These are phyloP conservation scores for Apiotrichum porosum DNA, from an alignment of 1,284 basidiomycete genomes.

Conservation along the genomic window DNA sequence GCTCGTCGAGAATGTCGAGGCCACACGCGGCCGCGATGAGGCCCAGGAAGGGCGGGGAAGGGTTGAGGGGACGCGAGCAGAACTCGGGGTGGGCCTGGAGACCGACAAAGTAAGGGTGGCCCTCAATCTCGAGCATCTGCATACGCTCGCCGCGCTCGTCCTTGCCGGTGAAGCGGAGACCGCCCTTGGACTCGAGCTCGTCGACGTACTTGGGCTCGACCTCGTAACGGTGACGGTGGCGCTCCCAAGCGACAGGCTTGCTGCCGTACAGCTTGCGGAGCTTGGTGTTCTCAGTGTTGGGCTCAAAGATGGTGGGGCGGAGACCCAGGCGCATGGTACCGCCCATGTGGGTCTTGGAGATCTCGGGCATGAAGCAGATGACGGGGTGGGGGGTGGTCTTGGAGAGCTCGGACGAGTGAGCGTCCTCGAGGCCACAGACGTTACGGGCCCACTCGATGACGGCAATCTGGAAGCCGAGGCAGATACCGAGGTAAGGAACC, in stretches of 20 bases:
- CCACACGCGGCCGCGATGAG: conserved; percentile 84
- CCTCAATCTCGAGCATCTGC: conserved; percentile 86
- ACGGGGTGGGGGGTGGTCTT: conserved; percentile 61
- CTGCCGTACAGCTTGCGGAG: conserved; percentile 82
- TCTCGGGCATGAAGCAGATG: conserved; percentile 98
- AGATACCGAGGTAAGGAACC: conserved; percentile 93
- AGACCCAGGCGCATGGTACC: conserved; percentile 97
- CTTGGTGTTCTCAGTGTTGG: conserved; percentile 59
- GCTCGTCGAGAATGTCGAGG: conserved; percentile 61
- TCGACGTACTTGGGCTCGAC: conserved; percentile 87
- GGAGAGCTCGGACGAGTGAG: conserved; percentile 83
- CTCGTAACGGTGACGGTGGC: conserved; percentile 96
- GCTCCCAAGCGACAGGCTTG: conserved; percentile 82
- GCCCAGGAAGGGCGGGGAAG: conserved; percentile 94
- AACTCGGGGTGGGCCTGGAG: conserved; percentile 98
- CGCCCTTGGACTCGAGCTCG: conserved; percentile 63
- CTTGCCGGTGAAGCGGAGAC: conserved; percentile 77
- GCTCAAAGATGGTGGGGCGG: conserved; percentile 84
- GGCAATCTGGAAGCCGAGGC: conserved; percentile 95
- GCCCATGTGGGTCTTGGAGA: conserved; percentile 95
- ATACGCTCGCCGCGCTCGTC: conserved; percentile 96
- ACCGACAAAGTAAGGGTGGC: conserved; percentile 92
- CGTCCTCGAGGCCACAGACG: conserved; percentile 72
- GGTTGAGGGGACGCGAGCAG: conserved; percentile 97
- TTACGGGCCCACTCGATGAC: conserved; percentile 93